Evolutionary conservation across 805 yeast genomes (phyloP).

Genomic region (Candida arabinofermentans): DNA sequence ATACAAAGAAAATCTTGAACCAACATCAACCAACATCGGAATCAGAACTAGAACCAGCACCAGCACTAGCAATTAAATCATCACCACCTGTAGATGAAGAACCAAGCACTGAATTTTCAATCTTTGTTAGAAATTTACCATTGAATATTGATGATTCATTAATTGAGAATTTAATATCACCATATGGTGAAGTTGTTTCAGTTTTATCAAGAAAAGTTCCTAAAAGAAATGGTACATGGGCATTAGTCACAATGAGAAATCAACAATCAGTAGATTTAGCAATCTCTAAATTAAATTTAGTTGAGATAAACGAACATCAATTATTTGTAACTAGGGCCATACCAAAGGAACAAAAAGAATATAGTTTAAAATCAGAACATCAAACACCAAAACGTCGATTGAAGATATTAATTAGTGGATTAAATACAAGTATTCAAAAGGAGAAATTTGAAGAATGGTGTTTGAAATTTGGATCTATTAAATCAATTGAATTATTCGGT

Average conservation of each 20-base stretch:
- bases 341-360: conserved; percentile 30
- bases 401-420: conserved; percentile 25
- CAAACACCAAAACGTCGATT: conserved; percentile 17
- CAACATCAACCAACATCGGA: background rate
- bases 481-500: conserved; percentile 26
- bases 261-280: conserved; percentile 25
- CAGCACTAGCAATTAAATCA: no score
- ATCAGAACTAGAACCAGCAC: background rate
- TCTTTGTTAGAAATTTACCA: conserved; percentile 31
- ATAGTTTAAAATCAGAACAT: conserved; percentile 16
- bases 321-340: conserved; percentile 31
- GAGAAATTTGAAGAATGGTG: conserved; percentile 25
- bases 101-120: conserved; percentile 24
- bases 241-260: conserved; percentile 27
- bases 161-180: conserved; percentile 24
- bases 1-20: conserved; percentile 2
- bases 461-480: conserved; percentile 20
- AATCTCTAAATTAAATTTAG: conserved; percentile 21
- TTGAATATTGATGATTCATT: conserved; percentile 21
- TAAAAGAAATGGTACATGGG: conserved; percentile 30
- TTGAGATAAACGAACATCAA: conserved; percentile 27
- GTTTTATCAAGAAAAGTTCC: conserved; percentile 26
- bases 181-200: conserved; percentile 28
- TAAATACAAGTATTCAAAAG: conserved; percentile 21
- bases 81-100: background rate